Base-by-base conservation (phyloP, 2,329 filamentous ascomycete genomes). In the Tolypocladium cylindrosporum region DNA sequence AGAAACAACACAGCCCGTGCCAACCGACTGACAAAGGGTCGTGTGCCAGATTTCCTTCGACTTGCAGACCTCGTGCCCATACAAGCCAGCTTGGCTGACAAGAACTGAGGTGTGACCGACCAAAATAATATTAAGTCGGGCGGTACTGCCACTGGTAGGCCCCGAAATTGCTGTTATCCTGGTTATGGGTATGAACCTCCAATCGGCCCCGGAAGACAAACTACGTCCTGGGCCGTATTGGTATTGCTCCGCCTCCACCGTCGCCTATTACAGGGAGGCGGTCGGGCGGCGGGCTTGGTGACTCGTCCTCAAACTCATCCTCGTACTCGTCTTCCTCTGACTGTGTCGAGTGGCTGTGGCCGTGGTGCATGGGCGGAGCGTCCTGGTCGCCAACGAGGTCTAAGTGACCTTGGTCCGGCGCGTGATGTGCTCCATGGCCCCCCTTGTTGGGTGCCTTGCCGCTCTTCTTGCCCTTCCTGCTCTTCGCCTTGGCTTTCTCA, bases 401-500 rank as follows among this genome's bases (percentile, higher is more conserved):
- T 4, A 57, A 39, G 13, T 64, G 65, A 27, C 59, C 57, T 43
- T 68, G 66, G 16, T 63, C 62, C 10, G 65, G 54, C 40, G 58
- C 62, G n/a, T 66, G 63, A 19, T 62, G 61, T 11, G 55, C 55
- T n/a, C 58, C 63, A 6, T 69, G 65, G 6, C 63, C 63, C n/a
- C 65, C 67, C 58, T 68, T 71, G 14, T 60, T 59, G 8, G 64
- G 57, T 14, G 65, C 58, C 71, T 94, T 96, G 64, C 77, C 83
- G 34, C 82, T 81, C 76, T 96, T 97, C 77, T 90, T 96, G 55
- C 86, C 87, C 75, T 96, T 97, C 39, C 91, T 83, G 56, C 88
- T 89, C 76, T 96, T 96, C 77, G 91, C 90, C 76, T 96, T 96
- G 27, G 92, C 91, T 74, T 97, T 96, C 69, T 97, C 93, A 57